phyloP scores from a whole-genome alignment of 345 rosid species.

The Raphanus raphanistrum region DNA sequence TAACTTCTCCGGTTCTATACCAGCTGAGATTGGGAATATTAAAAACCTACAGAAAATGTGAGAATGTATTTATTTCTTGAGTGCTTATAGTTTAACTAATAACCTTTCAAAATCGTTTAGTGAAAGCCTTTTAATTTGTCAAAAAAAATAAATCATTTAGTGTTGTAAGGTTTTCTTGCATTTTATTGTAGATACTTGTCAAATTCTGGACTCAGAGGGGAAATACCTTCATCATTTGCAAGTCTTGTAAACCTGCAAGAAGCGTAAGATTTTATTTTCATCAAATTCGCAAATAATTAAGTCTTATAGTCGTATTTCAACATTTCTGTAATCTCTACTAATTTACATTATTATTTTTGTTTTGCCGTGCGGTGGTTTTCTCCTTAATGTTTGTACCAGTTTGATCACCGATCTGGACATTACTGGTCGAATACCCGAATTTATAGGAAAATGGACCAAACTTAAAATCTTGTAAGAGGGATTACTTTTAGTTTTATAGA shows the following conservation, averaged over 20 bases:
- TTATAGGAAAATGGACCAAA: too few species aligned
- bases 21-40: slow-evolving; percentile 58
- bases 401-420: too few species aligned
- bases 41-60: slow-evolving; percentile 52
- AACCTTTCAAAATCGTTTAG: background rate
- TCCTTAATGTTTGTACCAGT: too few species aligned
- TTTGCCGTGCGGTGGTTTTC: too few species aligned
- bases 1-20: slow-evolving; percentile 69
- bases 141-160: background rate
- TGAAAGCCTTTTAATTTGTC: too few species aligned
- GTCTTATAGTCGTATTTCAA: background rate
- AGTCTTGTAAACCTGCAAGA: slow-evolving; percentile 29
- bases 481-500: too few species aligned
- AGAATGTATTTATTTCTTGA: slow-evolving; percentile 30
- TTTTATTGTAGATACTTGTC: slow-evolving; percentile 43
- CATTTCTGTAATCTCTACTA: background rate
- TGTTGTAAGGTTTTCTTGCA: background rate
- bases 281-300: background rate
- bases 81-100: background rate
- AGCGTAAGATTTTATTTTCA: slow-evolving; percentile 23
- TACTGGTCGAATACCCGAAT: too few species aligned
- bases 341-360: background rate
- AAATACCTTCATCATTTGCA: slow-evolving; percentile 55
- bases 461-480: too few species aligned
- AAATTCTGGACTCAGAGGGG: slow-evolving; percentile 59